phyloP scores from a whole-genome alignment of 2,329 filamentous ascomycete species.

The Pseudocercospora vitis region DNA sequence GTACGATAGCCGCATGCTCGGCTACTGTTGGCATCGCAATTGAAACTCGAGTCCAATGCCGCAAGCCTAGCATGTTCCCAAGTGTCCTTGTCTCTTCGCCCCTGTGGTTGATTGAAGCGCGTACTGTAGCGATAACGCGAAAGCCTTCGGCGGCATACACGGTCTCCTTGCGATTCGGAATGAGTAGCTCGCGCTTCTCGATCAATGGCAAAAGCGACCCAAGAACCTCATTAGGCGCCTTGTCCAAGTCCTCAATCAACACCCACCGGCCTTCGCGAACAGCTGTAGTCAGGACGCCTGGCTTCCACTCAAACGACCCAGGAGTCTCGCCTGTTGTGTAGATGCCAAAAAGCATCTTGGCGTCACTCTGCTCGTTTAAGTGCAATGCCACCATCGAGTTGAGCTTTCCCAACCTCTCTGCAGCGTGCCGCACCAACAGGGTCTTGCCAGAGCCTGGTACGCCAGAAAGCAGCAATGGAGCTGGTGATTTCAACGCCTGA shows the following conservation, averaged over 20 bases:
- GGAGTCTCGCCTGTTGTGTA: conserved; percentile 87
- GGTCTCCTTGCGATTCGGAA: conserved; percentile 83
- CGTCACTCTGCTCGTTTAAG: conserved; percentile 96
- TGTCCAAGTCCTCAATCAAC: conserved; percentile 92
- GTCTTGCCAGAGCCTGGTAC: conserved; percentile 89
- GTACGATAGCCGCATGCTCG: conserved; percentile 75
- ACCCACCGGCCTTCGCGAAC: conserved; percentile 95
- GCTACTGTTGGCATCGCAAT: conserved; percentile 64
- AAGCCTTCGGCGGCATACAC: conserved; percentile 83
- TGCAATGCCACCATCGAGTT: conserved; percentile 88
- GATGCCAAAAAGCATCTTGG: conserved; percentile 90
- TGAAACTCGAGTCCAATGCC: conserved; percentile 80
- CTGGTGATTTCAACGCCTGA: conserved; percentile 62
- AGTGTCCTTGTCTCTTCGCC: conserved; percentile 71
- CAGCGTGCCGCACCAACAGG: conserved; percentile 76
- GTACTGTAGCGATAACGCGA: conserved; percentile 86
- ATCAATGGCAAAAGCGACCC: conserved; percentile 90
- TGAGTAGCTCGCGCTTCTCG: conserved; percentile 84
- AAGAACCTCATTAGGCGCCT: conserved; percentile 91
- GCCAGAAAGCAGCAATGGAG: conserved; percentile 79
- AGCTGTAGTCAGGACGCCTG: conserved; percentile 89
- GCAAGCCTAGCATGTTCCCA: conserved; percentile 70
- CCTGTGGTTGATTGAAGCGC: conserved; percentile 64
- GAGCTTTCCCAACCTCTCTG: conserved; percentile 74
- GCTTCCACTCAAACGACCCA: conserved; percentile 87